These are phyloP conservation scores for Dissophora ornata DNA, from an alignment of 192 early-diverging fungal species.

Conservation along the genomic window DNA sequence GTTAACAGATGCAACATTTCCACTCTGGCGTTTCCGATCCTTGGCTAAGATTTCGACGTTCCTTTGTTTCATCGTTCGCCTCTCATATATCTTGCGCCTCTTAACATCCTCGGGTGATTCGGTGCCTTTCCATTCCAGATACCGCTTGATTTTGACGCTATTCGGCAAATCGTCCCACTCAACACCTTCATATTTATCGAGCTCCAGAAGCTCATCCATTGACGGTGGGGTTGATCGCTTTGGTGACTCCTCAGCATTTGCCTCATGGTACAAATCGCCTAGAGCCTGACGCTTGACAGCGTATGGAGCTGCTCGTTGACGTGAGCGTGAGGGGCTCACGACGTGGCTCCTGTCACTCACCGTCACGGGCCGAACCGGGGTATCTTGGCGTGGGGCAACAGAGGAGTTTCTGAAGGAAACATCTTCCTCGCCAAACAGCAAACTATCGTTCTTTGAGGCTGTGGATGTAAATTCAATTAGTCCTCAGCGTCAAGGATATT, in stretches of 20 bases:
- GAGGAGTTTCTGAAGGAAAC: neutral
- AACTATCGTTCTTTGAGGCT: neutral
- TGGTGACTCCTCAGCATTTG: neutral
- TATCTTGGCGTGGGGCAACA: too few species aligned
- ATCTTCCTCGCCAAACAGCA: neutral
- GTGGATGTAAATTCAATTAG: too few species aligned
- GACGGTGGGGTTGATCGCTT: slow-evolving; percentile 1
- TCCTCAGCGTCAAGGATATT: too few species aligned
- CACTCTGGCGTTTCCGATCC: too few species aligned
- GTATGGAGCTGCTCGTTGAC: slow-evolving; percentile 15
- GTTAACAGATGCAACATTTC: neutral
- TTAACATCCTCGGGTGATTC: slow-evolving; percentile 29
- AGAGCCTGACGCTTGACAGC: slow-evolving; percentile 12
- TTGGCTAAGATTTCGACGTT: slow-evolving; percentile 24
- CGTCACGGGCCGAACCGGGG: neutral
- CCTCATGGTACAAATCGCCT: neutral
- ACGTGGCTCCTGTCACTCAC: too few species aligned
- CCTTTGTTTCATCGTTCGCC: slow-evolving; percentile 2
- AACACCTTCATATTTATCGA: slow-evolving; percentile 32
- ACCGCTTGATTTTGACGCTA: slow-evolving; percentile 24
- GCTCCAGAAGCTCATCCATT: slow-evolving; percentile 32
- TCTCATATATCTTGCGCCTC: slow-evolving; percentile 20
- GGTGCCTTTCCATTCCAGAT: slow-evolving; percentile 27
- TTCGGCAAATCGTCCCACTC: slow-evolving; percentile 35
- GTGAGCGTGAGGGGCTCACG: neutral